These are phyloP conservation scores for Persicaria tinctoria DNA, from an alignment of 148 eudicot genomes.

Conservation along the genomic window DNA sequence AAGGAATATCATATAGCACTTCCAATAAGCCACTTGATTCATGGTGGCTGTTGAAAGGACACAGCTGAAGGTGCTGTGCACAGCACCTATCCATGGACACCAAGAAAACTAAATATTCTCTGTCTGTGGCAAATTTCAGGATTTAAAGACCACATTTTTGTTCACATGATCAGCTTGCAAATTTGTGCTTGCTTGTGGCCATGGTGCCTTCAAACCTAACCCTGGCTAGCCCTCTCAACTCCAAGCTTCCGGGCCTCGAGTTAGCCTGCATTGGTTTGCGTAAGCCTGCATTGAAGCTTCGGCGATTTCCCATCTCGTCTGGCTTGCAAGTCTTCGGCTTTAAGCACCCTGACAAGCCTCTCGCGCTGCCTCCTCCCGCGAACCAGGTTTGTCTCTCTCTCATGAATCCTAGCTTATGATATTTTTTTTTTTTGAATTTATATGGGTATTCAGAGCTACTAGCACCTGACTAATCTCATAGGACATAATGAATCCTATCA, in stretches of 20 bases:
- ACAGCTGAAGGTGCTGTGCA: conserved; percentile 7
- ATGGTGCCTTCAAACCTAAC: conserved; percentile 29
- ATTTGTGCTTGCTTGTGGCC: conserved; percentile 2
- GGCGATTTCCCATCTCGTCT: conserved; percentile 7
- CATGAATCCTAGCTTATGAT: neutral
- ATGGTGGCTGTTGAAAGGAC: conserved; percentile 6
- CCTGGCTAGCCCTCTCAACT: conserved; percentile 17
- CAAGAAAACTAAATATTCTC: conserved; percentile 44
- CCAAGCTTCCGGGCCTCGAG: conserved; percentile 18
- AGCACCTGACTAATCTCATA: no score
- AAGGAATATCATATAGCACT: no score
- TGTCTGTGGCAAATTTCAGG: neutral
- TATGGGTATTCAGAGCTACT: no score
- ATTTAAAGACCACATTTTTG: neutral
- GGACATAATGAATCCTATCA: neutral
- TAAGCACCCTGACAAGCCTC: conserved; percentile 26
- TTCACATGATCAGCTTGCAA: neutral
- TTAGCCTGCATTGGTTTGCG: neutral
- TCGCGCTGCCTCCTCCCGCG: conserved; percentile 27
- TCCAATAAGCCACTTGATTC: neutral
- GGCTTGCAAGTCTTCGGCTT: conserved; percentile 21
- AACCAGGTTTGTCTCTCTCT: conserved; percentile 37
- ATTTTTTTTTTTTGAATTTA: neutral
- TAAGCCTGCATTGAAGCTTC: conserved; percentile 17
- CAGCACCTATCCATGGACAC: conserved; percentile 17